phyloP scores from a whole-genome alignment of 2,329 filamentous ascomycete genomes.

The Plectosphaerella sp. region DNA sequence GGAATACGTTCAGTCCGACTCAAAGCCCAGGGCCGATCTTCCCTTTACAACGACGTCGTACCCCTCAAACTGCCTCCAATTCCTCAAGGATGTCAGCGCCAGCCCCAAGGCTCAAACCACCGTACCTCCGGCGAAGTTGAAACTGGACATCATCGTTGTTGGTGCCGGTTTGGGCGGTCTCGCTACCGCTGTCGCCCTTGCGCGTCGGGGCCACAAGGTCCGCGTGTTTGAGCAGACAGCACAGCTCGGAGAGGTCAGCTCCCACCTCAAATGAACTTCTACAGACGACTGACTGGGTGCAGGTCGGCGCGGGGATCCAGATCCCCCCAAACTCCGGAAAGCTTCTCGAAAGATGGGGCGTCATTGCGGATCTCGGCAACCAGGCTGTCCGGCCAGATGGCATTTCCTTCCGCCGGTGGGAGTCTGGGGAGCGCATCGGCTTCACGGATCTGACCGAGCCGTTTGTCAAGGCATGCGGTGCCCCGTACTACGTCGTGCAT shows the following conservation, averaged over 20 bases:
- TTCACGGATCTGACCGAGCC: conserved; percentile 13
- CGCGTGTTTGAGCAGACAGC: conserved; percentile 32
- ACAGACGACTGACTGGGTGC: not conserved
- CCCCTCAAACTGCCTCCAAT: conserved; percentile 9
- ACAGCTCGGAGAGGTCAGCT: conserved; percentile 30
- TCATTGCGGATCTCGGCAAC: conserved; percentile 12
- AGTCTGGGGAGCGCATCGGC: conserved; percentile 18
- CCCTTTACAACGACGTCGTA: conserved; percentile 1
- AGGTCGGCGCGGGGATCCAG: conserved; percentile 24
- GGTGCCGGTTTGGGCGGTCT: conserved; percentile 37
- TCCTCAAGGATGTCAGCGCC: not conserved
- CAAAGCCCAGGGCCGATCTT: not conserved
- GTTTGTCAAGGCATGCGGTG: conserved; percentile 19
- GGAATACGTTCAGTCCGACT: too few species aligned
- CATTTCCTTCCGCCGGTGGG: conserved; percentile 18
- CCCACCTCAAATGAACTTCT: not conserved
- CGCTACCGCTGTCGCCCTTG: conserved; percentile 31
- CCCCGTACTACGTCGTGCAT: conserved; percentile 28
- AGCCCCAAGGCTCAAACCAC: not conserved
- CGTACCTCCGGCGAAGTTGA: not conserved
- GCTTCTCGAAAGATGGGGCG: conserved; percentile 23
- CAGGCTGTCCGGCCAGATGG: conserved; percentile 13
- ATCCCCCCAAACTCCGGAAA: conserved; percentile 25
- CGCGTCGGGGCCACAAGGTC: conserved; percentile 29
- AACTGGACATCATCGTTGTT: conserved; percentile 22